phyloP scores from a whole-genome alignment of 1,139 yeast genomes.

The Zygoascus hellenicus region DNA sequence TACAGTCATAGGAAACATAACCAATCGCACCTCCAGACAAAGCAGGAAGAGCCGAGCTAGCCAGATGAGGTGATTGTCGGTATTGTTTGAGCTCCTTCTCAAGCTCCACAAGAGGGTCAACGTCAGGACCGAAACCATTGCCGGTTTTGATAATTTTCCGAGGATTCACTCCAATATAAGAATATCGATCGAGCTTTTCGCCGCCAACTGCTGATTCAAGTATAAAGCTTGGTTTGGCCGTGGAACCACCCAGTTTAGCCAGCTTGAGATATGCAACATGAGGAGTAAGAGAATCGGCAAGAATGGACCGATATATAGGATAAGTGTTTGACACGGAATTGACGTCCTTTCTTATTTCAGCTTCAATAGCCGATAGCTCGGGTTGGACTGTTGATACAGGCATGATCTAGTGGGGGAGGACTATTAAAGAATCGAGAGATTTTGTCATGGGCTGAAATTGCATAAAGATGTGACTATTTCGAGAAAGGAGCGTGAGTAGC shows the following conservation, averaged over 20 bases:
- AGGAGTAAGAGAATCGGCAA: constrained; percentile 76
- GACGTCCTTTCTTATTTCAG: constrained; percentile 3
- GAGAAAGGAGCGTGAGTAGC: not conserved
- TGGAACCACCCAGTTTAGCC: constrained; percentile 50
- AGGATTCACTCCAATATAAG: constrained; percentile 85
- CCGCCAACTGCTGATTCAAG: constrained; percentile 88
- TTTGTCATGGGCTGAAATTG: not conserved
- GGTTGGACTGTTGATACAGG: not conserved
- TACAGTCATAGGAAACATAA: constrained; percentile 91
- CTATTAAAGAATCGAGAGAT: not conserved
- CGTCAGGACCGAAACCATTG: constrained; percentile 45
- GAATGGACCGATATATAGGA: constrained; percentile 71
- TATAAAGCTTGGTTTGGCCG: constrained; percentile 65
- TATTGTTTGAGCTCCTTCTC: constrained; percentile 64
- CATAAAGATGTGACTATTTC: too few species aligned
- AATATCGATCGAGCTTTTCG: constrained; percentile 81
- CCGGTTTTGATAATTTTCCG: constrained; percentile 80
- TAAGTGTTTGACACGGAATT: constrained; percentile 41
- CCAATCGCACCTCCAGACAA: constrained; percentile 96
- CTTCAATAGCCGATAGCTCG: constrained; percentile 1
- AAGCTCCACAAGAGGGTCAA: constrained; percentile 72
- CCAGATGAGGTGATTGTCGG: constrained; percentile 61
- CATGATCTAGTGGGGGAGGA: not conserved
- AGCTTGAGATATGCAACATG: constrained; percentile 84
- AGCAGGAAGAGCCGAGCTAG: constrained; percentile 57